Conservation (phyloP, 2,329 filamentous ascomycete genomes). For the Exutisphaerella laricina region DNA sequence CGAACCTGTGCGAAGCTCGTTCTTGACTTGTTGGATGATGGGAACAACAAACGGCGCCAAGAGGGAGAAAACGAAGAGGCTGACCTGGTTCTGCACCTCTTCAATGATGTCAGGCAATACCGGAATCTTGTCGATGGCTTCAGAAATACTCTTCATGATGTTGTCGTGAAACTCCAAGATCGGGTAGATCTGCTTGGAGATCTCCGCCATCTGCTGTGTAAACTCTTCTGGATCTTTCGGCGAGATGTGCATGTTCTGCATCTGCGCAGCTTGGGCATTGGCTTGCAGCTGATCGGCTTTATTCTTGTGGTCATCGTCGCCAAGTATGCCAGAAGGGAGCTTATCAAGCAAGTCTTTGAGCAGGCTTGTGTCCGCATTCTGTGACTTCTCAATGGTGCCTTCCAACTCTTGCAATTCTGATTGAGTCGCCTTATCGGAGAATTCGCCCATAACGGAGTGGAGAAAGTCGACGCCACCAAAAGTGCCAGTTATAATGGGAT, state of each 20-base stretch:
- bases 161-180: constrained; percentile 89
- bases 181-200: constrained; percentile 77
- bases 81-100: constrained; percentile 80
- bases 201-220: constrained; percentile 66
- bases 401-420: constrained; percentile 87
- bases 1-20: constrained; percentile 78
- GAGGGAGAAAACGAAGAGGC: constrained; percentile 84
- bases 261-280: constrained; percentile 68
- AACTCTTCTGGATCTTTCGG: constrained; percentile 80
- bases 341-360: constrained; percentile 75
- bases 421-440: constrained; percentile 85
- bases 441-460: constrained; percentile 66
- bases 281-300: constrained; percentile 75
- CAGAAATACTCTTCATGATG: constrained; percentile 70
- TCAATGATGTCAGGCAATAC: constrained; percentile 79
- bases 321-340: constrained; percentile 75
- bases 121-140: constrained; percentile 78
- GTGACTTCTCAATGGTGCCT: constrained; percentile 63
- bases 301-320: constrained; percentile 64
- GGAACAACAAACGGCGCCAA: constrained; percentile 84
- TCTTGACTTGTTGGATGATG: constrained; percentile 79
- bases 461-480: constrained; percentile 89
- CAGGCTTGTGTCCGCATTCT: constrained; percentile 63
- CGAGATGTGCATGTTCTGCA: constrained; percentile 67
- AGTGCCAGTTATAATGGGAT: constrained; percentile 80